A percentile compares a stretch with the other conserved stretches of the same genome.
phyloP scores from a whole-genome alignment of 257 asterid species.

The Henckelia pumila region DNA sequence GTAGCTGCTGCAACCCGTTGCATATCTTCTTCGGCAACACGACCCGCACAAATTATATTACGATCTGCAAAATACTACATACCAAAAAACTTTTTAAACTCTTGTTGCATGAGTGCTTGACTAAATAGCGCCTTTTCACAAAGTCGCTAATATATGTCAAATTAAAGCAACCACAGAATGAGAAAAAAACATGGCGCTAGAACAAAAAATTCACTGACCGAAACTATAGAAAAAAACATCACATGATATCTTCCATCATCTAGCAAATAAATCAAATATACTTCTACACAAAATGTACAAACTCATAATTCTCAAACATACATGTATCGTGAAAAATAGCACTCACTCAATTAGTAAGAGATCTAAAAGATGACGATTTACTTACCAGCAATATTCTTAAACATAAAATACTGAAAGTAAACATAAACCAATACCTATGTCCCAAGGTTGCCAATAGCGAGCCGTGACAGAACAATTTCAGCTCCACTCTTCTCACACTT shows the following conservation, averaged over 20 bases:
- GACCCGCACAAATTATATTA: slow-evolving; percentile 92
- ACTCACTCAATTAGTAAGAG: background rate
- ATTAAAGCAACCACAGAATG: no score
- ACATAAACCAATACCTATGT: slow-evolving; percentile 55
- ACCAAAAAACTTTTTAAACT: background rate
- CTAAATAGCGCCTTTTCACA: background rate
- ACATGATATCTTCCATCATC: background rate
- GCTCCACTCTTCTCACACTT: slow-evolving; percentile 93
- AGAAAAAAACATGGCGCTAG: no score
- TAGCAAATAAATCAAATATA: no score
- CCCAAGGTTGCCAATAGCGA: slow-evolving; percentile 88
- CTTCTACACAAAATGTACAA: no score
- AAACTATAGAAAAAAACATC: background rate
- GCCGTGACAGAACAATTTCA: slow-evolving; percentile 79
- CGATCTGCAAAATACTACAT: slow-evolving; percentile 90
- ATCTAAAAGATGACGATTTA: no score
- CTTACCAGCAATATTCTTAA: background rate
- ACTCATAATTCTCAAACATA: no score
- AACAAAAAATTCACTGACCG: background rate
- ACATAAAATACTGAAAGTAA: background rate
- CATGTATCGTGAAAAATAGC: no score
- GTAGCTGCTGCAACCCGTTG: slow-evolving; percentile 86
- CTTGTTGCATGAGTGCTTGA: background rate
- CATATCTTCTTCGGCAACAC: slow-evolving; percentile 86
- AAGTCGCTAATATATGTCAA: no score